These are phyloP conservation scores for Phytophthora meadii DNA, from an alignment of 352 stramenopile genomes.

Conservation along the genomic window DNA sequence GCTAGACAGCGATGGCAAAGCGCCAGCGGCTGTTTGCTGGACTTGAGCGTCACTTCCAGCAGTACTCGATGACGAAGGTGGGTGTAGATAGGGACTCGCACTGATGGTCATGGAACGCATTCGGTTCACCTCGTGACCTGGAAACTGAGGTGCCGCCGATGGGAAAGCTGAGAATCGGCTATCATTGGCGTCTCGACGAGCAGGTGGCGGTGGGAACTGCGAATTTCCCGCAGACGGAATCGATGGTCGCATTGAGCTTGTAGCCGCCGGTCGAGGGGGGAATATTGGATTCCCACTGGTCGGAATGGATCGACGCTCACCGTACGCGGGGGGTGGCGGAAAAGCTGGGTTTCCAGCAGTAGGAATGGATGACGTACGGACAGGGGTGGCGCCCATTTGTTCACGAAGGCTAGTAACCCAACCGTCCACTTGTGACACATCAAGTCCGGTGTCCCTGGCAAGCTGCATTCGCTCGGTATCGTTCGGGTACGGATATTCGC, in stretches of 20 bases:
- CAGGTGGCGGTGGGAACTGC: conserved; percentile 66
- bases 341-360: conserved; percentile 68
- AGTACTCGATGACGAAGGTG: conserved; percentile 18
- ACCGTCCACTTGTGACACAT: conserved; percentile 84
- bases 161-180: conserved; percentile 42
- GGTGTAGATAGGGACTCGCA: conserved; percentile 51
- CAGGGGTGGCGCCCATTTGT: conserved; percentile 42
- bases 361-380: conserved; percentile 55
- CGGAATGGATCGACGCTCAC: conserved; percentile 70
- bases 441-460: conserved; percentile 72
- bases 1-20: conserved; percentile 68
- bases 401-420: conserved; percentile 86
- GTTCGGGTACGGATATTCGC: conserved; percentile 69
- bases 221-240: conserved; percentile 59
- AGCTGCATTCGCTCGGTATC: conserved; percentile 81
- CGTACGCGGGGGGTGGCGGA: conserved; percentile 57
- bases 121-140: conserved; percentile 44
- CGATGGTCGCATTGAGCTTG: conserved; percentile 47
- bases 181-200: conserved; percentile 43
- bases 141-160: conserved; percentile 22
- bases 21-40: conserved; percentile 22
- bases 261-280: conserved; percentile 50
- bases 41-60: conserved; percentile 20
- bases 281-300: conserved; percentile 74
- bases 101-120: conserved; percentile 76